Evolutionary conservation across 768 basidiomycete genomes (phyloP), one percentile per base, ranked within the genome.

Genomic region (Russula brevipes): DNA sequence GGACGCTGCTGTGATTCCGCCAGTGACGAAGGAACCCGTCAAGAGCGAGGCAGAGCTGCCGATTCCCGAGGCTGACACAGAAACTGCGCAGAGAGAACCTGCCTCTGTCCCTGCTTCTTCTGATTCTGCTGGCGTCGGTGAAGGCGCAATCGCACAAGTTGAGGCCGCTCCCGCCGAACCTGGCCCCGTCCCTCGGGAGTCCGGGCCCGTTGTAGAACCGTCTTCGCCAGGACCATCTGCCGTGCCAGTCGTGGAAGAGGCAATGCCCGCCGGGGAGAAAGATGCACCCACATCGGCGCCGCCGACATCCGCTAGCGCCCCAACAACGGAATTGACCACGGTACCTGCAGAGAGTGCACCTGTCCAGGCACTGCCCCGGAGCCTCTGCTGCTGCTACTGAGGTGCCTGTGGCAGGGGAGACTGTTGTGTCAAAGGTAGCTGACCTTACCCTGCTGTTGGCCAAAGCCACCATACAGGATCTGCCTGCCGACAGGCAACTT

Each of bases 11-110:
- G 57, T 61, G 16, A 69, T 72, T 9, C 71, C 74, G 6, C 67
- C 74, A 35, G 73, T 64, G 56, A 71, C 71, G 19, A 74, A 72
- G 54, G 73, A 75, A 63, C 69, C 72, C 31, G 71, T 66, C 12
- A 67, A 69, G 12, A 31, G 69, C 39, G 70, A 54, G 33, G 19
- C 19, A 63, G 24, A 65, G 59, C n/a, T 14, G 11, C 35, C 55
- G 33, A 31, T 60, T 7, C 42, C 57, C 36, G 54, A 53, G 47
- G 55, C 60, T 11, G 56, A 61, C 39, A 52, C 60, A 30, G 54
- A 56, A n/a, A 50, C 45, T 16, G 59, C 38, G 33, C 55, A 46
- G 16, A 50, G 19, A 16, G 53, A 45, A 39, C 39, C 36, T 8
- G 42, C 38, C 30, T 3, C 51, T 53, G 30, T 33, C 5, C n/a